These are phyloP conservation scores for Metarhizium sp. DNA, from an alignment of 2,329 filamentous ascomycete species.

Conservation along the genomic window DNA sequence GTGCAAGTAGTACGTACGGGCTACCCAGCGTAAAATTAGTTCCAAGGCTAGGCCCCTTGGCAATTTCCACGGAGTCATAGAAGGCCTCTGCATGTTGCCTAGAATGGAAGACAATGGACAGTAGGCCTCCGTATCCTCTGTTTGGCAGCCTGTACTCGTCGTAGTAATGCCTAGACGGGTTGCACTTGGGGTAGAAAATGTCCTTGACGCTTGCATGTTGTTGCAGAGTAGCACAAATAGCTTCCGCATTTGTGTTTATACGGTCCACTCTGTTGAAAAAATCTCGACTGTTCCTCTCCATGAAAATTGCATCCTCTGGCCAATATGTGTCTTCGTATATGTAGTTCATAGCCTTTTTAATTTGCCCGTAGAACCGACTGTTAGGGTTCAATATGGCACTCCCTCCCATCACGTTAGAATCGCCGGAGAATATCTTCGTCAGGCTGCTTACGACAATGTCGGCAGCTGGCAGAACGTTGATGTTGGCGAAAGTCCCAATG, in stretches of 20 bases:
- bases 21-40: conserved; percentile 94
- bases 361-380: conserved; percentile 54
- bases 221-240: conserved; percentile 64
- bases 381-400: conserved; percentile 57
- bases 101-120: conserved; percentile 73
- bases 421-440: conserved; percentile 95
- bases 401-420: conserved; percentile 97
- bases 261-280: conserved; percentile 74
- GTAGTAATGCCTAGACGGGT: conserved; percentile 60
- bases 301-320: conserved; percentile 87
- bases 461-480: conserved; percentile 81
- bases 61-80: conserved; percentile 76
- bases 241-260: conserved; percentile 78
- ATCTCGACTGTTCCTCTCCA: conserved; percentile 93
- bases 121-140: conserved; percentile 81
- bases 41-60: conserved; percentile 89
- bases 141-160: conserved; percentile 64
- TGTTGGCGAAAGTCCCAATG: conserved; percentile 91
- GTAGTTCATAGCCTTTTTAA: conserved; percentile 57
- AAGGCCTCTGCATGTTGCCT: conserved; percentile 67
- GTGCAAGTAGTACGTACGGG: conserved; percentile 84
- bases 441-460: conserved; percentile 91
- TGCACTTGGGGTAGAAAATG: conserved; percentile 81
- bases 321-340: conserved; percentile 87
- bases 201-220: conserved; percentile 56